Percentiles rank a stretch among this genome's conserved stretches.
Conservation (phyloP, 208 protist species). For the Histomonas meleagridis region DNA sequence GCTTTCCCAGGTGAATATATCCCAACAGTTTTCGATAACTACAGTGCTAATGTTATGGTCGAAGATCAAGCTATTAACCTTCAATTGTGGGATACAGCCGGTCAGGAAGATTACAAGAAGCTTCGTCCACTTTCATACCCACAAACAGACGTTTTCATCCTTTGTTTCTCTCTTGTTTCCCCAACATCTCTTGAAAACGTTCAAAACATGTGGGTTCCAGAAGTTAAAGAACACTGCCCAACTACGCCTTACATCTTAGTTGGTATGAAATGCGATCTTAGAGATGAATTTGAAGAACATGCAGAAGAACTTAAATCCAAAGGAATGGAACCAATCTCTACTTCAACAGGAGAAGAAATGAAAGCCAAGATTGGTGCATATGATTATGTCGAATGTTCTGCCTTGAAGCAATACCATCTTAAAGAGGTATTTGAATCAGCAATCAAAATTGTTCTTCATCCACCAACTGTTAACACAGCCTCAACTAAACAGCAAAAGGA, state of each 20-base stretch:
- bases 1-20: constrained; percentile 65
- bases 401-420: not conserved
- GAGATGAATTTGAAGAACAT: not conserved
- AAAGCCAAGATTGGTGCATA: not conserved
- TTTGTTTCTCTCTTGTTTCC: constrained; percentile 54
- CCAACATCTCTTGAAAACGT: constrained; percentile 61
- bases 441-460: not conserved
- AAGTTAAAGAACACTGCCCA: constrained; percentile 43
- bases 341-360: not conserved
- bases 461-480: not conserved
- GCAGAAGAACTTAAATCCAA: not conserved
- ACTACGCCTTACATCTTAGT: not conserved
- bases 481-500: not conserved
- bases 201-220: constrained; percentile 47
- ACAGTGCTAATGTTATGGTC: constrained; percentile 60
- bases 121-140: constrained; percentile 43
- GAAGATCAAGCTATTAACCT: constrained; percentile 48
- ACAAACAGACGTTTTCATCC: constrained; percentile 56
- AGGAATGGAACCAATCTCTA: not conserved
- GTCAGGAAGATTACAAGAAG: constrained; percentile 52
- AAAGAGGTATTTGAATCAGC: not conserved
- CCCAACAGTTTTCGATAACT: constrained; percentile 70
- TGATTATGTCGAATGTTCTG: not conserved
- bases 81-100: constrained; percentile 56
- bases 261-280: not conserved